Evolutionary conservation across 1,284 basidiomycete genomes (phyloP), one percentile per base, ranked within the genome.

Genomic region (Ceratobasidium sp.): DNA sequence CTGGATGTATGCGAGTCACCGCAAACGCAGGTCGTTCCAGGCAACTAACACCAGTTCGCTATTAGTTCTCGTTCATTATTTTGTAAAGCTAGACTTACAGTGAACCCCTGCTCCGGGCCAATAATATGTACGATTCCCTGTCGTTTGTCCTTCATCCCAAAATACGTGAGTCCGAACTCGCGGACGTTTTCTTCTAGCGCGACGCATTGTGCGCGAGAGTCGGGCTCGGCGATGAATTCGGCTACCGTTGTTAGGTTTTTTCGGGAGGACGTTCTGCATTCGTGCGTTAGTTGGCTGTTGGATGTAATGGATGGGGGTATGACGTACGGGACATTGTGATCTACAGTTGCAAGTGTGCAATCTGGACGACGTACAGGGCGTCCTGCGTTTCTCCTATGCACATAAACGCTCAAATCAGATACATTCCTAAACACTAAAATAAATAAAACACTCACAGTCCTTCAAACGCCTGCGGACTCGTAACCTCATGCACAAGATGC

Each of bases 41-140:
- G 96, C 43, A 98, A 88, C 91, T 92, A 77, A 16, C 66, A n/a
- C 4, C 18, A 23, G n/a, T 14, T 3, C 28, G 28, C 28, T 57
- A 3, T 41, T 23, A 23, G 8, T 43, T 35, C 18, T 11, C n/a
- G 23, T 14, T 26, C 26, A 18, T 9, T 38, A 7, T 9, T 58
- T 30, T 13, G 21, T 28, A 18, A 8, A 52, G 28, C 23, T 7
- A 38, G 52, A 79, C 86, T 67, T 78, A 91, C 91, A 61, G 95
- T 98, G 81, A 98, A 98, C 43, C 96, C 96, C 83, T 98, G 94
- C 80, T 98, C 96, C 61, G 96, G 96, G 62, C 96, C 96, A 78
- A 98, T 98, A 76, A 98, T 87, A 81, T 98, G 96, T 8, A 98
- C 96, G 77, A 98, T 98, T 74, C 93, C 95, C 84, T 97, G 95